A percentile compares a stretch with the other conserved stretches of the same genome.
Evolutionary conservation across 2,329 filamentous ascomycete genomes (phyloP).

Genomic region (Aspergillus pseudoglaucus): DNA sequence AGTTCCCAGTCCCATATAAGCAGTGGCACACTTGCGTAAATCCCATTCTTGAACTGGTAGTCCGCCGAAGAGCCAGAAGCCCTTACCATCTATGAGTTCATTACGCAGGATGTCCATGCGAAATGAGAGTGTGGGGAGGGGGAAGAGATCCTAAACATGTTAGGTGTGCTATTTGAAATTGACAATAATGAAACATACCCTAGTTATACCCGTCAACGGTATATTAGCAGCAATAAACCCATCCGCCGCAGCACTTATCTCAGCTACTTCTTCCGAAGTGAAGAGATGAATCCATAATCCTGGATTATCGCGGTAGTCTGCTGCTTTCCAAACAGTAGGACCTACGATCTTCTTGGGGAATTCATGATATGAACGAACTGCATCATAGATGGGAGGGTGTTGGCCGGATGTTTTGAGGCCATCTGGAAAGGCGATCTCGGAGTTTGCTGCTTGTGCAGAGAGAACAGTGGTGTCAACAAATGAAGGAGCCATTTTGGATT

Average conservation of each 20-base stretch:
- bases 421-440: conserved; percentile 48
- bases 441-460: too few species aligned
- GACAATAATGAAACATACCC: conserved; percentile 30
- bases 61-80: conserved; percentile 83
- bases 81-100: conserved; percentile 74
- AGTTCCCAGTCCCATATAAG: conserved; percentile 81
- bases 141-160: conserved; percentile 48
- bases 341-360: conserved; percentile 68
- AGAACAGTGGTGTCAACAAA: too few species aligned
- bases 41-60: conserved; percentile 73
- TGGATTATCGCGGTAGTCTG: conserved; percentile 56
- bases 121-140: conserved; percentile 50
- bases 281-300: conserved; percentile 69
- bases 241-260: conserved; percentile 62
- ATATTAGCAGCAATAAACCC: conserved; percentile 58
- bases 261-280: conserved; percentile 57
- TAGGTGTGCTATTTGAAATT: background rate
- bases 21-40: conserved; percentile 70
- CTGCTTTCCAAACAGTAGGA: conserved; percentile 64
- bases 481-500: too few species aligned
- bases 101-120: conserved; percentile 53
- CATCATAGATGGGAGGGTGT: conserved; percentile 60
- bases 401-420: conserved; percentile 66
- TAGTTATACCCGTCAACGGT: conserved; percentile 65
- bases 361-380: conserved; percentile 58